These are phyloP conservation scores for Dipodascopsis uninucleata DNA, from an alignment of 805 yeast genomes.

Conservation along the genomic window DNA sequence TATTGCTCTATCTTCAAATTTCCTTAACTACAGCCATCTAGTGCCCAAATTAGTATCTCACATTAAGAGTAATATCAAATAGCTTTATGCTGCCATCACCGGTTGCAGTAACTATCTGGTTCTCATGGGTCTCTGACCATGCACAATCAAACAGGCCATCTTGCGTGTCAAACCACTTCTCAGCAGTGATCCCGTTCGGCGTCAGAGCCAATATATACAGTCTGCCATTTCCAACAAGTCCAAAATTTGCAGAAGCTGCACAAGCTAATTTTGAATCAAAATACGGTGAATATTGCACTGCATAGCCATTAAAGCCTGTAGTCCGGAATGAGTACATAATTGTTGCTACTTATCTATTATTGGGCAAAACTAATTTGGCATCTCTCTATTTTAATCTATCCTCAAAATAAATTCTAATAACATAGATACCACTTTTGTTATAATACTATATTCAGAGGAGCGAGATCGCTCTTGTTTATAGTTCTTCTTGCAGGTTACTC, in stretches of 20 bases:
- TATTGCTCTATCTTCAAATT: not conserved
- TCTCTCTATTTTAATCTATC: too few relatives aligned
- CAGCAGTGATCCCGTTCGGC: slow-evolving; percentile 53
- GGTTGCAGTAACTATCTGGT: slow-evolving; percentile 73
- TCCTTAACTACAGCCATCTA: not conserved
- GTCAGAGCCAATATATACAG: slow-evolving; percentile 66
- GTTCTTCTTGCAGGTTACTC: too few relatives aligned
- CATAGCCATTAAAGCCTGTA: slow-evolving; percentile 77
- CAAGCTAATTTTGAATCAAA: slow-evolving; percentile 86
- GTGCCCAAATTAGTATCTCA: too few relatives aligned
- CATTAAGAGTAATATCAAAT: slow-evolving; percentile 58
- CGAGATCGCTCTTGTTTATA: too few relatives aligned
- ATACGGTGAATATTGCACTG: slow-evolving; percentile 85
- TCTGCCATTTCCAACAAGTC: slow-evolving; percentile 91
- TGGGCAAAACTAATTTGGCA: too few relatives aligned
- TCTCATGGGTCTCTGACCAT: slow-evolving; percentile 90
- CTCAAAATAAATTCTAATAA: too few relatives aligned
- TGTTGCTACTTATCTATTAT: not conserved
- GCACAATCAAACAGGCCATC: slow-evolving; percentile 85
- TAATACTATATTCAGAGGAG: too few relatives aligned
- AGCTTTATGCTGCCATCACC: slow-evolving; percentile 89
- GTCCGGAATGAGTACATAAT: slow-evolving; percentile 25
- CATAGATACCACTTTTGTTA: too few relatives aligned
- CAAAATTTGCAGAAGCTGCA: slow-evolving; percentile 88
- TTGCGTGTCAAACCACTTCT: slow-evolving; percentile 69